A percentile compares a stretch with the other conserved stretches of the same genome.
Conservation (phyloP, 129 eudicot species). For the Arctium lappa region DNA sequence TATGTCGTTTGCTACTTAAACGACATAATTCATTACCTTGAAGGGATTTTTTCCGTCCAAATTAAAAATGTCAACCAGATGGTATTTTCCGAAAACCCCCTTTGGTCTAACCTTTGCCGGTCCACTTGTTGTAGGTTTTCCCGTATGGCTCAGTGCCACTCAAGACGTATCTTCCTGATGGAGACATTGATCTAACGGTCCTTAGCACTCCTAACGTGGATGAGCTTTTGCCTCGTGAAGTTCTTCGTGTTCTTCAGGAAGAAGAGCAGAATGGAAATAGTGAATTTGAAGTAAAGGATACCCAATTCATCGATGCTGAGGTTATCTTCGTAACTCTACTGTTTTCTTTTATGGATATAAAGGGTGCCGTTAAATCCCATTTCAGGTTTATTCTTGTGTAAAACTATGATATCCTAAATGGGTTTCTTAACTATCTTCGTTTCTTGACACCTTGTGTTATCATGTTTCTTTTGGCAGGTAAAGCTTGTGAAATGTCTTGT, state of each 20-base stretch:
- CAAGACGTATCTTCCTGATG: constrained; percentile 94
- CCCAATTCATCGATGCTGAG: constrained; percentile 93
- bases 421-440: neutral
- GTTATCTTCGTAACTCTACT: constrained; percentile 30
- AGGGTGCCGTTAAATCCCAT: neutral
- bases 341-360: neutral
- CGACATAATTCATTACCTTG: neutral
- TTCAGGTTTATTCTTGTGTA: neutral
- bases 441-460: neutral
- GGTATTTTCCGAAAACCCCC: neutral
- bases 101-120: neutral
- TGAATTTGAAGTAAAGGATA: constrained; percentile 66
- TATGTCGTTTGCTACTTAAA: neutral
- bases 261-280: constrained; percentile 64
- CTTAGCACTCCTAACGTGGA: constrained; percentile 46
- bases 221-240: constrained; percentile 60
- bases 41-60: neutral
- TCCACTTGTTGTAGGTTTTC: constrained; percentile 51
- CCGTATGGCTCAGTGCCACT: constrained; percentile 96
- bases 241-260: constrained; percentile 61
- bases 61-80: neutral
- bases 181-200: constrained; percentile 88
- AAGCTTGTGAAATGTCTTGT: constrained; percentile 95
- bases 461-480: constrained; percentile 53
- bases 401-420: neutral